Evolutionary conservation across 352 stramenopile genomes (phyloP).

Genomic region (Globisporangium nagaii): DNA sequence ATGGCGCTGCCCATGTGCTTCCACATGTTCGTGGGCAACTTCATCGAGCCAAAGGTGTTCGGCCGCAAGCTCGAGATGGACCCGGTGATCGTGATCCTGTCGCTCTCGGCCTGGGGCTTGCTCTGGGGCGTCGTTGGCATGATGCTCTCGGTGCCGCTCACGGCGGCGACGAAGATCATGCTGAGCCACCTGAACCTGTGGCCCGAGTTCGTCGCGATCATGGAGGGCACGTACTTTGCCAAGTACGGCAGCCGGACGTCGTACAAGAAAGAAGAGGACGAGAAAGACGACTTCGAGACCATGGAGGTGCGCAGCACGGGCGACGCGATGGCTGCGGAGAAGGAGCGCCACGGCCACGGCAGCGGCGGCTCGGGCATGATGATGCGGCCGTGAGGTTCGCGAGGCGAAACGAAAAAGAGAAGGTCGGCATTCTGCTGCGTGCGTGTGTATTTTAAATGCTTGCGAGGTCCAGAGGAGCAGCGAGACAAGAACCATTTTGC

Average conservation of each 20-base stretch:
- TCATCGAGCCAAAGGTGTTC: conserved; percentile 86
- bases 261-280: conserved; percentile 77
- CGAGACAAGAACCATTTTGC: neutral
- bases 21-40: conserved; percentile 88
- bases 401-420: too few species aligned
- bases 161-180: conserved; percentile 84
- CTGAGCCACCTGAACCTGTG: conserved; percentile 80
- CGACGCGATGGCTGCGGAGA: conserved; percentile 31
- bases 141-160: conserved; percentile 87
- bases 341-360: conserved; percentile 26
- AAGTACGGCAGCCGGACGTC: conserved; percentile 58
- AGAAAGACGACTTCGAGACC: conserved; percentile 55
- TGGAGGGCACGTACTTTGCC: conserved; percentile 85
- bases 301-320: conserved; percentile 79
- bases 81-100: conserved; percentile 82
- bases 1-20: conserved; percentile 84
- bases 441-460: too few species aligned
- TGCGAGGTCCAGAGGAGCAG: too few species aligned
- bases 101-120: conserved; percentile 82
- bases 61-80: conserved; percentile 85
- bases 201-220: conserved; percentile 80
- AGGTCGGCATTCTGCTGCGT: too few species aligned
- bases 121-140: conserved; percentile 85
- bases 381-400: conserved; percentile 34
- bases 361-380: conserved; percentile 8